Conservation (phyloP, 2,329 filamentous ascomycete species). For the Neonectria punicea region DNA sequence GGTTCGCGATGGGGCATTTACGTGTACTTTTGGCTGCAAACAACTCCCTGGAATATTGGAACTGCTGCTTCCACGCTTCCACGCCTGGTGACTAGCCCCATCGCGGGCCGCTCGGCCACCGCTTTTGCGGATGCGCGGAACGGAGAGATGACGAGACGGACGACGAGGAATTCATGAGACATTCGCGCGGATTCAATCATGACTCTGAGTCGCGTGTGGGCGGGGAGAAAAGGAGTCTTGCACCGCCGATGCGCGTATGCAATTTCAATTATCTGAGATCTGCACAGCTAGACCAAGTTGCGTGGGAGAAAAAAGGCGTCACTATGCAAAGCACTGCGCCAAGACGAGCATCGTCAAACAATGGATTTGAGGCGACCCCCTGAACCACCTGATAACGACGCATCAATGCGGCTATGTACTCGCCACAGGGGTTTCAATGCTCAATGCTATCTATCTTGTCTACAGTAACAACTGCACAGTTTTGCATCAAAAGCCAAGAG, state of each 20-base stretch:
- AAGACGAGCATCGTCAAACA: not conserved
- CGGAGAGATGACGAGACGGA: not conserved
- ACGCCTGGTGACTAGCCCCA: not conserved
- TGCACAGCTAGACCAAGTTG: not conserved
- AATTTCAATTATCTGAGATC: slow-evolving; percentile 14
- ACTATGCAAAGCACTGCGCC: not conserved
- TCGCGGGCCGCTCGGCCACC: slow-evolving; percentile 6
- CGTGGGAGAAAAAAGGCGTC: not conserved
- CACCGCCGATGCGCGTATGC: not conserved
- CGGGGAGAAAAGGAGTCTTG: not conserved
- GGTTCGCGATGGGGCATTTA: slow-evolving; percentile 1
- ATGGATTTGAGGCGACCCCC: slow-evolving; percentile 1
- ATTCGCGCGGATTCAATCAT: too few relatives aligned
- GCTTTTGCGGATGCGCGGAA: not conserved
- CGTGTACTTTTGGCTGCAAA: slow-evolving; percentile 9
- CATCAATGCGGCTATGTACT: slow-evolving; percentile 1
- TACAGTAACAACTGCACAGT: not conserved
- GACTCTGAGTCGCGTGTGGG: not conserved
- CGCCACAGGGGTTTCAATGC: not conserved
- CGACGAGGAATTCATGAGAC: not conserved
- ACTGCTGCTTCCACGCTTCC: not conserved
- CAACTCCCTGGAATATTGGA: not conserved
- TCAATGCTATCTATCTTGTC: not conserved
- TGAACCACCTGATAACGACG: slow-evolving; percentile 18
- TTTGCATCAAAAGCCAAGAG: not conserved